phyloP scores from a whole-genome alignment of 768 basidiomycete genomes.

The Podaxis sp. region DNA sequence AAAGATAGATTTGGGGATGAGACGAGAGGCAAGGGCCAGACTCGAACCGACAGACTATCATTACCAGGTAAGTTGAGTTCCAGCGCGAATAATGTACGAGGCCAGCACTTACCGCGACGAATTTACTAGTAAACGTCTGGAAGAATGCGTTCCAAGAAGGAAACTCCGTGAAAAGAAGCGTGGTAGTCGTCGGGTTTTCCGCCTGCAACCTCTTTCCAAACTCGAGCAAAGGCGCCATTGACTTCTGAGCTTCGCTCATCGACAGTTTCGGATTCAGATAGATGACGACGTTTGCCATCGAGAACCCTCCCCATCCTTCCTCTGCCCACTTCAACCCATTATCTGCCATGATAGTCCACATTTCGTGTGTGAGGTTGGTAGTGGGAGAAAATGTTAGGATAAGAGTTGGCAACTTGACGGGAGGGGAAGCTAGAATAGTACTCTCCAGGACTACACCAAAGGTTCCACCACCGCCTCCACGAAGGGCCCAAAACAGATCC shows the following conservation, averaged over 20 bases:
- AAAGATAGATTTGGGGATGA: constrained; percentile 41
- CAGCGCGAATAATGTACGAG: background rate
- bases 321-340: constrained; percentile 40
- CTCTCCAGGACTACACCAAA: constrained; percentile 37
- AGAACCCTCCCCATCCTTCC: constrained; percentile 49
- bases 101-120: constrained; percentile 34
- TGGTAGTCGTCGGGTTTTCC: constrained; percentile 23
- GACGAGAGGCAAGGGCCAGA: constrained; percentile 41
- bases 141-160: constrained; percentile 41
- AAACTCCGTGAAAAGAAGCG: constrained; percentile 35
- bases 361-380: constrained; percentile 25
- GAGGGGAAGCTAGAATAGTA: constrained; percentile 37
- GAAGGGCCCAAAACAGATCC: constrained; percentile 46
- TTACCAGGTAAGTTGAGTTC: background rate
- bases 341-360: constrained; percentile 36
- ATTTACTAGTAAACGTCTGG: constrained; percentile 31
- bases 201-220: constrained; percentile 29
- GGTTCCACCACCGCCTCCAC: constrained; percentile 41
- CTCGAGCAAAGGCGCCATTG: constrained; percentile 40
- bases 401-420: constrained; percentile 33
- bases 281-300: constrained; percentile 33
- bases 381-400: constrained; percentile 29
- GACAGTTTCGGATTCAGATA: constrained; percentile 44
- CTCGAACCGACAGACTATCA: constrained; percentile 36
- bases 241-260: constrained; percentile 33